phyloP scores from a whole-genome alignment of 306 rosid genomes.

The Cicer cuneatum region DNA sequence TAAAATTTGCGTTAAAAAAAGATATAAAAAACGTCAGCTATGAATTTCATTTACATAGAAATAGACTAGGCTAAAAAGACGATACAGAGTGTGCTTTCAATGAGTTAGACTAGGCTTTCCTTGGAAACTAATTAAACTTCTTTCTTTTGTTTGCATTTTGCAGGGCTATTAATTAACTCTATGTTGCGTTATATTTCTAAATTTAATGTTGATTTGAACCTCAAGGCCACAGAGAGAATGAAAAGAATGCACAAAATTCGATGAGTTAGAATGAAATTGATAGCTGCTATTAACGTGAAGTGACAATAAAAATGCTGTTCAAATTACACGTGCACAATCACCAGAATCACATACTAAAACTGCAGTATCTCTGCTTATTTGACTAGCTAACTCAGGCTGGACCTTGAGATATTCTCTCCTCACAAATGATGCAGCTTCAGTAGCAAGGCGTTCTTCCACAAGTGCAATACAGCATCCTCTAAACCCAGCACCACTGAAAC shows the following conservation, averaged over 20 bases:
- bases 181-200: no score
- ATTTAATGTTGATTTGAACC: not conserved
- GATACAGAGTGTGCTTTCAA: no score
- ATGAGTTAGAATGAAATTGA: constrained; percentile 10
- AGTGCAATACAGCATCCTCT: constrained; percentile 92
- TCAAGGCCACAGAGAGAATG: not conserved
- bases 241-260: constrained; percentile 21
- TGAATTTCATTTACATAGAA: no score
- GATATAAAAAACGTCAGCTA: no score
- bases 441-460: constrained; percentile 69
- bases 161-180: no score
- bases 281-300: not conserved
- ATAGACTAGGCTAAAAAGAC: no score
- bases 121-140: no score
- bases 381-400: constrained; percentile 71
- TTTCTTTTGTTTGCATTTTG: no score
- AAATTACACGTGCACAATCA: constrained; percentile 73
- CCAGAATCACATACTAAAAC: constrained; percentile 80
- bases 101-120: no score
- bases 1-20: no score
- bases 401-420: constrained; percentile 62
- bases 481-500: constrained; percentile 97
- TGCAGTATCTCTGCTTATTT: constrained; percentile 43
- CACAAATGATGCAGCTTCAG: constrained; percentile 79
- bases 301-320: constrained; percentile 6